phyloP scores from a whole-genome alignment of 2,329 filamentous ascomycete species.

The Xylaria sp. region DNA sequence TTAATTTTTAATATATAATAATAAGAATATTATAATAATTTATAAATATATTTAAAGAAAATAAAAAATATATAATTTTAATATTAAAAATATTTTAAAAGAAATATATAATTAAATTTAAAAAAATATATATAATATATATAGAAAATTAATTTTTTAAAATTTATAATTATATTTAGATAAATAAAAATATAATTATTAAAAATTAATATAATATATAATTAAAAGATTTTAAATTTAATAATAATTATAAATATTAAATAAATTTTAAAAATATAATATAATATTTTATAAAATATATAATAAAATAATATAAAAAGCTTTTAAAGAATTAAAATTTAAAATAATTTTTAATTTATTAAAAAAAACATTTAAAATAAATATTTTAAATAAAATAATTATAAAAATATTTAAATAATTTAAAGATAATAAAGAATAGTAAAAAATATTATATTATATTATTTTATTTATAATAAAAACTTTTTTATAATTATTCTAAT shows the following conservation, averaged over 20 bases:
- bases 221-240: conserved; percentile 5
- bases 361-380: too few species aligned
- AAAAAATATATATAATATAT: conserved; percentile 6
- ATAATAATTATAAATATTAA: conserved; percentile 11
- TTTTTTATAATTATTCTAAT: too few species aligned
- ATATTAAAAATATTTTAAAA: conserved; percentile 6
- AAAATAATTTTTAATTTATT: conserved; percentile 1
- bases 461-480: too few species aligned
- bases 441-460: not conserved
- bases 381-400: not conserved
- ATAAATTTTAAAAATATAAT: conserved; percentile 3
- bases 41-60: conserved; percentile 1
- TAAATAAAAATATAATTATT: conserved; percentile 15
- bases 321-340: conserved; percentile 1
- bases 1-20: too few species aligned
- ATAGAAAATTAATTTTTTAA: conserved; percentile 15
- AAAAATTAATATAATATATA: conserved; percentile 15
- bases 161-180: conserved; percentile 11
- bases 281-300: conserved; percentile 5
- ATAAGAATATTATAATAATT: not conserved
- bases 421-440: conserved; percentile 8
- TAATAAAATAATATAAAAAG: not conserved
- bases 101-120: not conserved
- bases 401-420: not conserved
- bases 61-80: conserved; percentile 15